Evolutionary conservation across 257 asterid genomes (phyloP), one percentile per base, ranked within the genome.

Genomic region (Lavandula angustifolia): DNA sequence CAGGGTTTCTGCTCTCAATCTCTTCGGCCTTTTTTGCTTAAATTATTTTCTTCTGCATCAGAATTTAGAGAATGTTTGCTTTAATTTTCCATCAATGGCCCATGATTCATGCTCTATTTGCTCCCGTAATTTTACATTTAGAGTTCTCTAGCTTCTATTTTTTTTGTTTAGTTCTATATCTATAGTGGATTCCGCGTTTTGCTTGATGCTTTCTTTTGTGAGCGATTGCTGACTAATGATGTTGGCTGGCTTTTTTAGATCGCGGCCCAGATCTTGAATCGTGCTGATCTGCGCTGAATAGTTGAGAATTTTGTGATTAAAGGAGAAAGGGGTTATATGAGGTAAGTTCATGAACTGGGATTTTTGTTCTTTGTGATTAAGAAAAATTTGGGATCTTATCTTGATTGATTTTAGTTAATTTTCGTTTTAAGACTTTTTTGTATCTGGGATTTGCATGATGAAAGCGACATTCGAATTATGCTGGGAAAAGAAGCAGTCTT

Each of bases 241-340:
- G 81, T 44, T 71, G 14, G 58, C 76, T 78, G 77, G 76, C 71
- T 76, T 74, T 68, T 77, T 13, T 79, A 78, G 95, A 89, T 90
- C 90, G 81, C 78, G 66, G 53, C 77, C 73, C 84, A 87, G 96
- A 91, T 87, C 96, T 82, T 77, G 84, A 61, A 62, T 64, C 71
- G 50, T 61, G 62, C 78, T 80, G 82, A 80, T 82, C 91, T 77
- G 83, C 27, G 81, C 58, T 68, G 61, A 67, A 60, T 53, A 57
- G 62, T 49, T 67, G 69, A 60, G 64, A 60, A 50, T 70, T 74
- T 64, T 55, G 67, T 53, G 32, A 11, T 64, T 16, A 66, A 62
- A n/a, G 62, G 61, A 69, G 59, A 9, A 61, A 70, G 60, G 59
- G 60, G 71, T 41, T 59, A 60, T 52, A 49, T 58, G 48, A 72